Conservation (phyloP, 805 yeast species). For the Kluyveromyces nonfermentans region DNA sequence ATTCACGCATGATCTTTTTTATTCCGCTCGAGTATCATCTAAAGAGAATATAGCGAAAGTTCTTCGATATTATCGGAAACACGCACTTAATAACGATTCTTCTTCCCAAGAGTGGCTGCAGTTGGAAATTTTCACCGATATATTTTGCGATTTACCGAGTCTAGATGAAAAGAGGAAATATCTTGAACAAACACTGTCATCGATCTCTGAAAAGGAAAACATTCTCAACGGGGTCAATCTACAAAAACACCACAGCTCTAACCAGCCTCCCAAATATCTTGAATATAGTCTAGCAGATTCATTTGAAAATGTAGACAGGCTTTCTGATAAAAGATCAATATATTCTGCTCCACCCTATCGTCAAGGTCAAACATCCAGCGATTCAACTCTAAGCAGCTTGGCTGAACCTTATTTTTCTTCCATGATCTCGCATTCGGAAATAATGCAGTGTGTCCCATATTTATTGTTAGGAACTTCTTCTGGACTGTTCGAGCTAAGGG, state of each 20-base stretch:
- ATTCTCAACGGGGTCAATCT: neutral
- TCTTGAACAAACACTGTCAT: neutral
- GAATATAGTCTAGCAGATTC: slow-evolving; percentile 30
- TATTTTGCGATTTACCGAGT: slow-evolving; percentile 1
- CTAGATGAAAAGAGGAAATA: slow-evolving; percentile 1
- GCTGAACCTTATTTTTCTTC: slow-evolving; percentile 27
- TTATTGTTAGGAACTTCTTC: slow-evolving; percentile 57
- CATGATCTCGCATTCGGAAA: slow-evolving; percentile 32
- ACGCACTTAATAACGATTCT: neutral
- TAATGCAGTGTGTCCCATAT: slow-evolving; percentile 41
- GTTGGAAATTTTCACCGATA: neutral
- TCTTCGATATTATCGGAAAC: neutral
- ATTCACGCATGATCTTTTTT: slow-evolving; percentile 1
- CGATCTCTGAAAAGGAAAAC: neutral
- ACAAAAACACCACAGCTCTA: neutral
- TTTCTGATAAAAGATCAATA: slow-evolving; percentile 32
- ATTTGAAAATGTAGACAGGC: slow-evolving; percentile 31
- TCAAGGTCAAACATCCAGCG: slow-evolving; percentile 5
- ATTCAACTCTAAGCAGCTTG: slow-evolving; percentile 14
- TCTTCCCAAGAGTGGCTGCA: neutral
- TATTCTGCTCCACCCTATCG: slow-evolving; percentile 19
- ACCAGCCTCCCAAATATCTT: neutral
- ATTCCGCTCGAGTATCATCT: neutral
- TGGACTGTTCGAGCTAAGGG: slow-evolving; percentile 39
- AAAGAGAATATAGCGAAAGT: slow-evolving; percentile 1